phyloP scores from a whole-genome alignment of 805 yeast species.

The Candida railenensis region DNA sequence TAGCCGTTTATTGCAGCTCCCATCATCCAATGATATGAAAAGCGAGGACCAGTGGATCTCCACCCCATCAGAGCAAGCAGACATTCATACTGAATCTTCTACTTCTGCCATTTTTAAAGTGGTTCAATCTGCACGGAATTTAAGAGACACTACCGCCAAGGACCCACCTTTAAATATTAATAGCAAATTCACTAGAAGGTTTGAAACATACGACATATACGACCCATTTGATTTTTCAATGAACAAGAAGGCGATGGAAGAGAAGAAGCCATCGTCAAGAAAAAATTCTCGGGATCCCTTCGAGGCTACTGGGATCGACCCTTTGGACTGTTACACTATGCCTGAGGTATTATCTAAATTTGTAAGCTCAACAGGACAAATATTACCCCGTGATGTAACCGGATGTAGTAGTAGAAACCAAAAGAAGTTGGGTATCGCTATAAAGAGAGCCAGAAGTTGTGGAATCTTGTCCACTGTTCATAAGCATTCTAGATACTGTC shows the following conservation, averaged over 20 bases:
- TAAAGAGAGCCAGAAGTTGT: constrained; percentile 75
- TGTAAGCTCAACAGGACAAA: constrained; percentile 71
- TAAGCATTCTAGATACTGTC: constrained; percentile 50
- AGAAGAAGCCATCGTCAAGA: constrained; percentile 25
- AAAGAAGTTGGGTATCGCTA: constrained; percentile 68
- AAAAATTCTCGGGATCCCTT: constrained; percentile 32
- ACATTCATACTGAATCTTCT: not conserved
- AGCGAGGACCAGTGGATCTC: constrained; percentile 3
- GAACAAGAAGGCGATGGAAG: constrained; percentile 54
- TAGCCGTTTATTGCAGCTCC: constrained; percentile 1
- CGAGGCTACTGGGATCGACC: constrained; percentile 56
- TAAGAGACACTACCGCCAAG: constrained; percentile 23
- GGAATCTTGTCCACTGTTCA: constrained; percentile 81
- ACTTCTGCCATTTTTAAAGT: constrained; percentile 5
- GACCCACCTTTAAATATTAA: constrained; percentile 35
- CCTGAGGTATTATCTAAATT: constrained; percentile 69
- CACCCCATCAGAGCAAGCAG: not conserved
- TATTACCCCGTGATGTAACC: constrained; percentile 68
- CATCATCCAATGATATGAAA: constrained; percentile 6
- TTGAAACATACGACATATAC: constrained; percentile 55
- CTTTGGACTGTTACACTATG: constrained; percentile 67
- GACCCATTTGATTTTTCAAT: constrained; percentile 81
- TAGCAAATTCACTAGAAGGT: constrained; percentile 40
- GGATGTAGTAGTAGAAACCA: constrained; percentile 70
- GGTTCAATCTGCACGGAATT: constrained; percentile 20